Evolutionary conservation across 768 basidiomycete species (phyloP), one percentile per base, ranked within the genome.

Genomic region (Lentinula edodes): DNA sequence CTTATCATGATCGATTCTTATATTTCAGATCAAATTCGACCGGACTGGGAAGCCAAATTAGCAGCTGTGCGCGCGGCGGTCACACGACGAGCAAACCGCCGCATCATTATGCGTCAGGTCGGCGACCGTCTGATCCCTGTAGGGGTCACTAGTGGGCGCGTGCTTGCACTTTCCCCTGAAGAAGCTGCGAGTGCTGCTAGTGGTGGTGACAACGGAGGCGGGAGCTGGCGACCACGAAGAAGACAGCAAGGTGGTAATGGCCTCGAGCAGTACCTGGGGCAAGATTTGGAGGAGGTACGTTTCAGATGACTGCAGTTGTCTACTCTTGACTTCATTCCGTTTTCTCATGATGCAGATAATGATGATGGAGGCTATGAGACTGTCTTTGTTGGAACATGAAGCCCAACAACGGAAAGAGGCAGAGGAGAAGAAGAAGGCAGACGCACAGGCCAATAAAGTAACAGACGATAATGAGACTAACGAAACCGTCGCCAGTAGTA

Each of bases 301-400:
- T 50, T 52, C 43, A 62, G 62, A 15, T 43, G 18, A 10, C 1
- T 48, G 9, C 18, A 5, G 12, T 48, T 48, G 20, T 12, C 15
- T 38, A 15, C 20, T 35, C n/a, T 12, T 0, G 38, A 32, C 64
- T 28, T 35, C 50, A 64, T 61, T 32, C 65, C 70, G 46, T 66
- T 39, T 45, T 59, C 18, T 28, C 59, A 52, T 39, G 52, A 51
- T 65, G 43, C 64, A 99, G 93, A 76, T 99, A 48, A 98, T 98
- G 96, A 79, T 99, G 59, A 95, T 95, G 92, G 97, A 98, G 75
- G 97, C 97, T 5, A 98, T 99, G 95, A 86, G 96, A 59, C 77
- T 97, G 61, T 97, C 94, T 32, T 78, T 98, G 65, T 71, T 97
- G 52, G 96, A 98, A 61, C 95, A 98, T 68, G 95, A 98, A 74